Base-by-base conservation (phyloP, 345 rosid species). In the Euphorbia peplus region DNA sequence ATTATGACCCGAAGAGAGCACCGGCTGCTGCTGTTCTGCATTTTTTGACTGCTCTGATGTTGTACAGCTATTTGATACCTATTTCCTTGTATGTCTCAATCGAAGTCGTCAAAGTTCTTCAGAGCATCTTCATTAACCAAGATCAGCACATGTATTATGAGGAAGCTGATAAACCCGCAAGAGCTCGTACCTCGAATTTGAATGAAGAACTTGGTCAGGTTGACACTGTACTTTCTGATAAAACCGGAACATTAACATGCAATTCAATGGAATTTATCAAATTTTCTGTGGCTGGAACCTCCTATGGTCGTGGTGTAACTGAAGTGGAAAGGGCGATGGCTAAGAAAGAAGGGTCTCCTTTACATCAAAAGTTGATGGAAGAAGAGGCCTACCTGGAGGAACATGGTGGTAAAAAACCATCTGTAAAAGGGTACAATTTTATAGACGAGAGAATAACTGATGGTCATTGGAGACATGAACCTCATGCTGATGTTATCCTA, bases 161-260 rank as follows among this genome's bases (percentile, higher is more conserved):
- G 70, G 97, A 91, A 73, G 74, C 87, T 0, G 96, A 93, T 79
- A 87, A 84, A 75, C 98, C 98, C 2, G 98, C 98, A 5, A 81
- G 74, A 46, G 98, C 98, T 11, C 87, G 97, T 39, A 93, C 97
- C 18, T 93, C 98, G n/a, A 93, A 93, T 81, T 84, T 93, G 73
- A 93, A 93, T 16, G 98, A 93, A 86, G 98, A 93, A 81, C 98
- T 93, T 0, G 98, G 98, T 18, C 95, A 91, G 78, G 98, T 93
- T 7, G 95, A 89, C 48, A 93, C 98, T 15, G 79, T 93, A 48
- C 85, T 93, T 42, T 93, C 97, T 0, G 98, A 93, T 76, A 93
- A 93, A 77, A 93, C 98, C 4, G 98, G 98, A 42, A 93, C 98
- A 11, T 76, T 93, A 86, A 93, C 98, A 15, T 91, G 98, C 73